Base-by-base conservation (phyloP, 495 filamentous ascomycete species). In the Aspergillus avenaceus region DNA sequence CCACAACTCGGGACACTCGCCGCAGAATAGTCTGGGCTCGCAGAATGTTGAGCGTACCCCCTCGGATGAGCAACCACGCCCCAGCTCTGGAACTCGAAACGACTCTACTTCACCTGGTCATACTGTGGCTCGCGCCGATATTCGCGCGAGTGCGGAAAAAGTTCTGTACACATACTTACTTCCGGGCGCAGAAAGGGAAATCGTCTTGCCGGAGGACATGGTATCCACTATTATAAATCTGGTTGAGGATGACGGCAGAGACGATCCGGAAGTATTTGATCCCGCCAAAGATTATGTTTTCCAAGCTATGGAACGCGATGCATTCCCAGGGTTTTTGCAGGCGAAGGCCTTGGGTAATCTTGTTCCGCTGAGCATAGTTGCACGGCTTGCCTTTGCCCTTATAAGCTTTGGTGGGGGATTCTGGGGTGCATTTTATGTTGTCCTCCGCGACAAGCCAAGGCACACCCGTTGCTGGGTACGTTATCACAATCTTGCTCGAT, bases 241-340 rank as follows among this genome's bases (percentile, higher is more conserved):
- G 13, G 90, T 99, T 47, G 93, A 99, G 65, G 85, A 92, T 47
- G 82, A 86, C 47, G 86, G 86, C 36, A 83, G 93, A 59, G 95
- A 97, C 56, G 93, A 99, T 62, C 93, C 93, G 1, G 93, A 97
- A 63, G 84, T 99, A 9, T 99, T 99, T 54, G 92, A 97, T 63
- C 84, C 86, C 2, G 93, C 93, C 22, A 97, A 97, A 69, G 95
- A 99, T 71, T 99, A 97, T 64, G 92, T 96, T 40, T 99, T 97
- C 69, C 95, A 97, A 63, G 93, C 93, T 3, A 99, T 99, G 95
- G 93, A 99, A 69, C 84, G 95, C 34, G 93, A 97, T 70, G 93
- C 93, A 12, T 98, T 96, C 69, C 93, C 93, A 4, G 91, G 91
- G 19, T 98, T 98, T 75, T 80, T 98, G 54, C 84, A 90, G 58